A percentile compares a stretch with the other conserved stretches of the same genome.
Conservation (phyloP, 768 basidiomycete species). For the Boletus rubescentipes region DNA sequence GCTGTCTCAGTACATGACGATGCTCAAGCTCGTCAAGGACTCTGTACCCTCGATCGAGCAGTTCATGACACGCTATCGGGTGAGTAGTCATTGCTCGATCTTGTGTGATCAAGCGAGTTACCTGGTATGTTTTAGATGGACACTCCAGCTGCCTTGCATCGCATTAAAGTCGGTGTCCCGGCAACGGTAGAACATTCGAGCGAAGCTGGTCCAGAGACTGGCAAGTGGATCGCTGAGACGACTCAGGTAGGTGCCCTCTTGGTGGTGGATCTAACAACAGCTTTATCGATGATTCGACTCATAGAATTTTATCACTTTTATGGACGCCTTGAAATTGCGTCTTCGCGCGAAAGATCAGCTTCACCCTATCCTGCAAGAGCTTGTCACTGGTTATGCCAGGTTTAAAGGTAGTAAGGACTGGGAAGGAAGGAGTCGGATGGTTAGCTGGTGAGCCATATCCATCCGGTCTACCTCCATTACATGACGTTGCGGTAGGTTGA, state of each 20-base stretch:
- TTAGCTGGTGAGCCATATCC: constrained; percentile 69
- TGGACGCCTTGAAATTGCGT: constrained; percentile 93
- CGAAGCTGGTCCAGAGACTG: constrained; percentile 88
- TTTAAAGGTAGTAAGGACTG: constrained; percentile 96
- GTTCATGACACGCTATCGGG: constrained; percentile 89
- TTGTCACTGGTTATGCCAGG: constrained; percentile 91
- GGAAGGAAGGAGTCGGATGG: constrained; percentile 89
- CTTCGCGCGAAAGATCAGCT: constrained; percentile 97
- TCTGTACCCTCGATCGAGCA: constrained; percentile 82
- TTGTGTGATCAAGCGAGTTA: not conserved
- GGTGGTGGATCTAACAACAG: not conserved
- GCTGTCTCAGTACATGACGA: constrained; percentile 96
- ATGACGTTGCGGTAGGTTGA: constrained; percentile 58
- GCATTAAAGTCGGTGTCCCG: constrained; percentile 89
- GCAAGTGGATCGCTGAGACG: constrained; percentile 97
- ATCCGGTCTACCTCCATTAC: not conserved
- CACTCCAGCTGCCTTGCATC: constrained; percentile 86
- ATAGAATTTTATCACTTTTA: constrained; percentile 96
- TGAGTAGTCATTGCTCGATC: constrained; percentile 33
- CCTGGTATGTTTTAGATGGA: constrained; percentile 64
- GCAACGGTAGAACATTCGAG: constrained; percentile 96
- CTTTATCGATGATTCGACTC: not conserved
- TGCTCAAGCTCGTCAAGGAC: constrained; percentile 92
- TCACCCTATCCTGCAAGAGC: constrained; percentile 90
- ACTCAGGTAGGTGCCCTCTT: constrained; percentile 64